These are phyloP conservation scores for Lentinula aciculospora DNA, from an alignment of 768 basidiomycete species.

Conservation along the genomic window DNA sequence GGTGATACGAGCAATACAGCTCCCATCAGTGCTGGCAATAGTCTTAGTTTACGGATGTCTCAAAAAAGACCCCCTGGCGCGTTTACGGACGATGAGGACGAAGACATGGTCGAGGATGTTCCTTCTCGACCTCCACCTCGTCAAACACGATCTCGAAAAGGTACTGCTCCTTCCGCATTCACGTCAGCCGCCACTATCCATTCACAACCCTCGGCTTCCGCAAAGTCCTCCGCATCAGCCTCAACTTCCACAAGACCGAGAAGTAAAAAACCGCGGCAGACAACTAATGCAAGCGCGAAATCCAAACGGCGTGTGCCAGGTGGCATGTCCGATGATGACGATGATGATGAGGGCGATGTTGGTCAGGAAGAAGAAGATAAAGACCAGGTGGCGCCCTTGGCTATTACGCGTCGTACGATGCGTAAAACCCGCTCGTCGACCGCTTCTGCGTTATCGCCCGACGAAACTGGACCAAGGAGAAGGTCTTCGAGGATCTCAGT, in stretches of 20 bases:
- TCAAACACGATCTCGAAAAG: not conserved
- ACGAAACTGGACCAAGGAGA: not conserved
- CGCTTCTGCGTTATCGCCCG: not conserved
- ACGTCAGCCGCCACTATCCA: not conserved
- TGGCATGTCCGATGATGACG: constrained; percentile 5
- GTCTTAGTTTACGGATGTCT: not conserved
- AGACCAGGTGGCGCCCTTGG: not conserved
- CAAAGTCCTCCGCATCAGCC: not conserved
- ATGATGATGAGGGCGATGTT: not conserved
- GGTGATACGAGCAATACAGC: not conserved
- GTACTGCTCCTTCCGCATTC: not conserved
- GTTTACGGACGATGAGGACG: constrained; percentile 2
- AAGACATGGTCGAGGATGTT: not conserved
- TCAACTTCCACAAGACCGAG: not conserved
- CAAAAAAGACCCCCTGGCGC: constrained; percentile 3
- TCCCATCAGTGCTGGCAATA: no score
- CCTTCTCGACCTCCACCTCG: not conserved
- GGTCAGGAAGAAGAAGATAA: not conserved
- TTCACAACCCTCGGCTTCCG: not conserved
- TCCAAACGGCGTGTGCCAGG: constrained; percentile 2
- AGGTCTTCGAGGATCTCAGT: constrained; percentile 3
- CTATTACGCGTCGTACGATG: not conserved
- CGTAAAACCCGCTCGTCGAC: not conserved
- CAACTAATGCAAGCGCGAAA: not conserved
- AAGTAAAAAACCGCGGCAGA: not conserved